phyloP scores from a whole-genome alignment of 1,139 yeast species.

The Saccharomyces hybrid region DNA sequence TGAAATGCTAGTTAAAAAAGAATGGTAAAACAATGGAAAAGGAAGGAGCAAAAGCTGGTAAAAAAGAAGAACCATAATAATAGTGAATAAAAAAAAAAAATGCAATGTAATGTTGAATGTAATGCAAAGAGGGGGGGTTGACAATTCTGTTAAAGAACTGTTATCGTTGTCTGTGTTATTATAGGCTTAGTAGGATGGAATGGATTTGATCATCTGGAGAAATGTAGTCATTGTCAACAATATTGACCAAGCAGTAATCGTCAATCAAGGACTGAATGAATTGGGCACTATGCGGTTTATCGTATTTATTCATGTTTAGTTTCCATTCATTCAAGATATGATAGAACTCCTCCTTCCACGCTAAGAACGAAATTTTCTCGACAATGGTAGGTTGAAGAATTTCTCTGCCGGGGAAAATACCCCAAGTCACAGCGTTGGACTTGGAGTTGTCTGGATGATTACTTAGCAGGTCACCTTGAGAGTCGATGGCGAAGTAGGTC shows the following conservation, averaged over 20 bases:
- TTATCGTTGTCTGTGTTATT: not conserved
- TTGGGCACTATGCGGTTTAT: constrained; percentile 27
- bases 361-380: constrained; percentile 79
- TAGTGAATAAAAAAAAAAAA: constrained; percentile 1
- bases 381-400: constrained; percentile 88
- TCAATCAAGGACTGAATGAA: constrained; percentile 47
- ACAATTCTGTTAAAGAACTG: not conserved
- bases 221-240: constrained; percentile 81
- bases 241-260: constrained; percentile 68
- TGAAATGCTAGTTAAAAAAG: constrained; percentile 10
- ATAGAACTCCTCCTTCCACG: constrained; percentile 96
- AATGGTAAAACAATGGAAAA: not conserved
- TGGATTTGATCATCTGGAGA: constrained; percentile 33
- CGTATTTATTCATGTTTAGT: constrained; percentile 40
- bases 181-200: constrained; percentile 23
- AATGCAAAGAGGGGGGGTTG: constrained; percentile 5
- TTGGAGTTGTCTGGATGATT: constrained; percentile 65
- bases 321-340: constrained; percentile 79
- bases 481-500: constrained; percentile 74
- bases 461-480: constrained; percentile 42
- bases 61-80: not conserved
- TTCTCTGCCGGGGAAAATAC: constrained; percentile 88
- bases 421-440: constrained; percentile 97
- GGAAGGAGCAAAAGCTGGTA: not conserved
- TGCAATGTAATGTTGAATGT: constrained; percentile 8